Conservation (phyloP, 345 rosid genomes). For the Geranium brycei region DNA sequence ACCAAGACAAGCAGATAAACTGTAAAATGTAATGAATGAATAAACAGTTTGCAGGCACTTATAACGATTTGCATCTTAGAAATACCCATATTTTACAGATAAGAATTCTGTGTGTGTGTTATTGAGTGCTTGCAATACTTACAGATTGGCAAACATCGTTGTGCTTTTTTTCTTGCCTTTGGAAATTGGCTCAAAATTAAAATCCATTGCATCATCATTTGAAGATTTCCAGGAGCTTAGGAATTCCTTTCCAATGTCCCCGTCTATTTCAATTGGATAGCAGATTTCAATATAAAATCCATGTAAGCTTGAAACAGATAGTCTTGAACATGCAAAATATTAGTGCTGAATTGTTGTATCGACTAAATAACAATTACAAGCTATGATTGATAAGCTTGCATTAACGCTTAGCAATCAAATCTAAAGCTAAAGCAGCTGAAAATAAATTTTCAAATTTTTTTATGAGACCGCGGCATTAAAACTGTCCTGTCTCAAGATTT, state of each 20-base stretch:
- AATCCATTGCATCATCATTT: constrained; percentile 58
- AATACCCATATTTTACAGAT: neutral
- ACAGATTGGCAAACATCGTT: constrained; percentile 64
- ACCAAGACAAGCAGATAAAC: no score
- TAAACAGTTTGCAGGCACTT: neutral
- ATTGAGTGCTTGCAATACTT: constrained; percentile 22
- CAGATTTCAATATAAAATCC: constrained; percentile 5
- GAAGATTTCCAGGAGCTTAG: constrained; percentile 48
- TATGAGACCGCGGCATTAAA: no score
- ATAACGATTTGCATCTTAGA: neutral
- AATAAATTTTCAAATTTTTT: no score
- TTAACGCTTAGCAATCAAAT: neutral
- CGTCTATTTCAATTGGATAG: constrained; percentile 33
- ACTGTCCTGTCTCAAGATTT: no score
- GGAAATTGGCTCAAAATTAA: constrained; percentile 38
- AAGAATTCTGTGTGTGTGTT: neutral
- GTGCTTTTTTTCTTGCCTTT: constrained; percentile 42
- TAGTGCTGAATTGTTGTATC: no score
- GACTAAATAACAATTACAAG: no score
- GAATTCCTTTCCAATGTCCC: constrained; percentile 61
- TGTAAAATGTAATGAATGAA: no score
- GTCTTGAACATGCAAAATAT: neutral
- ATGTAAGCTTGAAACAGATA: constrained; percentile 8
- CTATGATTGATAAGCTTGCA: neutral
- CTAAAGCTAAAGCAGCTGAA: no score